phyloP scores from a whole-genome alignment of 176 grass and related monocot genomes.

The Rhynchospora pubera region DNA sequence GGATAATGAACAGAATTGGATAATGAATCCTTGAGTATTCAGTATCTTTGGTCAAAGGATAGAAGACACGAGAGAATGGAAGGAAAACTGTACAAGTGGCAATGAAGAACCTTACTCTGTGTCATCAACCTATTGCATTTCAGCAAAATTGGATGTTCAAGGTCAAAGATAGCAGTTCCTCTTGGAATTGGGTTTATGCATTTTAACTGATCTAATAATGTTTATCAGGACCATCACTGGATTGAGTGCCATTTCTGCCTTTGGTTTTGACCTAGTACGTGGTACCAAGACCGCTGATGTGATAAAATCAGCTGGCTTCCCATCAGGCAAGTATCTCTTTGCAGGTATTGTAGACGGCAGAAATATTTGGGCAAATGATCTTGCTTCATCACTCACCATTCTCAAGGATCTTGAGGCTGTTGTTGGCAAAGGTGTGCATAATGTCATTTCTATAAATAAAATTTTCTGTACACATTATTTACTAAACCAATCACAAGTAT shows the following conservation, averaged over 20 bases:
- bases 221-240: conserved; percentile 55
- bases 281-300: conserved; percentile 80
- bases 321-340: conserved; percentile 75
- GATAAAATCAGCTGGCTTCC: conserved; percentile 61
- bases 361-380: conserved; percentile 93
- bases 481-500: neutral
- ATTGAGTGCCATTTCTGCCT: conserved; percentile 52
- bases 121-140: no score
- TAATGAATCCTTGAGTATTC: no score
- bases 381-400: conserved; percentile 63
- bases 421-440: conserved; percentile 67
- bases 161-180: no score
- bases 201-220: conserved; percentile 19
- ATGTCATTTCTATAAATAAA: neutral
- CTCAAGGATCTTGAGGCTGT: conserved; percentile 59
- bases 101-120: no score
- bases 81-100: no score
- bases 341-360: conserved; percentile 92
- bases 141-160: no score
- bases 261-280: conserved; percentile 81
- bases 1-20: no score
- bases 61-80: no score
- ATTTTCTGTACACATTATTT: neutral
- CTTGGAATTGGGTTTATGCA: neutral
- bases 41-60: no score